Evolutionary conservation across 1,284 basidiomycete genomes (phyloP).

Genomic region (Sanghuangporus weigelae): DNA sequence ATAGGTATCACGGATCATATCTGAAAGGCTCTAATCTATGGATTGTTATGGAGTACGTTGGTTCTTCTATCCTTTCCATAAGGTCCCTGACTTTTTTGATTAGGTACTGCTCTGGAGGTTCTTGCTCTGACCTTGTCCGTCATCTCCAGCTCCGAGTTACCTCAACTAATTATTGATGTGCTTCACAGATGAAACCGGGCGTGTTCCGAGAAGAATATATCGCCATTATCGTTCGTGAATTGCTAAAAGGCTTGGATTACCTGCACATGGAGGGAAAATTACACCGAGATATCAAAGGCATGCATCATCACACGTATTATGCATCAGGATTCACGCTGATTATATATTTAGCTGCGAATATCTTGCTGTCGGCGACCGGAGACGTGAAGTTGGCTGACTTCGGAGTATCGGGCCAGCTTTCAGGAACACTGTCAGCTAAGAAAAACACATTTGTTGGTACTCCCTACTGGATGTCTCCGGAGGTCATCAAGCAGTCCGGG

Average conservation of each 20-base stretch:
- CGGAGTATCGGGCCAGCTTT: slow-evolving; percentile 97
- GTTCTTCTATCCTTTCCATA: slow-evolving; percentile 16
- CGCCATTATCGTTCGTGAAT: slow-evolving; percentile 91
- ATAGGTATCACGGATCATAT: slow-evolving; percentile 90
- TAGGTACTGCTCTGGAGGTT: slow-evolving; percentile 82
- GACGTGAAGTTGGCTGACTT: slow-evolving; percentile 99
- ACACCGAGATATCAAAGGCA: slow-evolving; percentile 97
- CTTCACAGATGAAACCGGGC: slow-evolving; percentile 91
- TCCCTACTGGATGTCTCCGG: slow-evolving; percentile 99
- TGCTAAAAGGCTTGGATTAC: slow-evolving; percentile 91
- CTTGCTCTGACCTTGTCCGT: slow-evolving; percentile 77
- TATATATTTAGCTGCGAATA: slow-evolving; percentile 74
- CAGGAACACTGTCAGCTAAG: slow-evolving; percentile 92
- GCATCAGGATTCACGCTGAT: neutral
- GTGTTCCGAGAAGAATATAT: slow-evolving; percentile 98
- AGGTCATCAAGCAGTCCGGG: slow-evolving; percentile 99
- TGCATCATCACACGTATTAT: slow-evolving; percentile 15
- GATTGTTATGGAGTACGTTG: slow-evolving; percentile 96
- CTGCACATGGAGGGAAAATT: slow-evolving; percentile 95
- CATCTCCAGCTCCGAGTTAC: slow-evolving; percentile 9
- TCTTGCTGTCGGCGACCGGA: slow-evolving; percentile 89
- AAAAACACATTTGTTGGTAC: slow-evolving; percentile 99
- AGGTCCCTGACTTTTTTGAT: slow-evolving; percentile 5
- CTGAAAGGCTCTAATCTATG: slow-evolving; percentile 94
- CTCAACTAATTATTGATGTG: slow-evolving; percentile 20